Evolutionary conservation across 2,329 filamentous ascomycete genomes (phyloP).

Genomic region (Cladorrhinum sp.): DNA sequence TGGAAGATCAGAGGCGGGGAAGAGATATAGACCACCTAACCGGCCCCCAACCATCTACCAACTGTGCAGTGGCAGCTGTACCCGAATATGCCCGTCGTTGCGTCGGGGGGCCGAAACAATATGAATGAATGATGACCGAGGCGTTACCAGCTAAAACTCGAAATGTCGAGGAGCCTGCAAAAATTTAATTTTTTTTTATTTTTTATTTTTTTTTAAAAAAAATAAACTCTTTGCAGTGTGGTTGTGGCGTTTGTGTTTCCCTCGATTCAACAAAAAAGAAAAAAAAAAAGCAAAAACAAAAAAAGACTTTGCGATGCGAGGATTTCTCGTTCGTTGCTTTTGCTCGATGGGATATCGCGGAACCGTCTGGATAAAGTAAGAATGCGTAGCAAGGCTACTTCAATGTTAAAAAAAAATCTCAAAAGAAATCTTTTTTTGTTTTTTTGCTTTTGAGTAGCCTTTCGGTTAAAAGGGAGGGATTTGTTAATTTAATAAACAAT

Average conservation of each 20-base stretch:
- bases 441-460: conserved; percentile 11
- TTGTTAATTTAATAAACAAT: conserved; percentile 24
- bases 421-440: conserved; percentile 18
- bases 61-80: neutral
- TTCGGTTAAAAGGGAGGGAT: conserved; percentile 26
- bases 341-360: neutral
- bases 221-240: no score
- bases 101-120: neutral
- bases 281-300: no score
- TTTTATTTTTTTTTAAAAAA: no score
- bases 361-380: neutral
- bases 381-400: conserved; percentile 17
- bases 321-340: no score
- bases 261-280: no score
- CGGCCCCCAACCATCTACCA: neutral
- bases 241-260: no score
- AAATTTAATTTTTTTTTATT: no score
- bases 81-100: no score
- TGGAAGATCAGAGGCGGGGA: neutral
- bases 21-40: neutral
- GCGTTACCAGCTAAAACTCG: neutral
- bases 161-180: no score
- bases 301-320: no score
- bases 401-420: neutral
- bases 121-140: neutral